phyloP scores from a whole-genome alignment of 371 early-diverging fungal genomes.

The Circinella minor region DNA sequence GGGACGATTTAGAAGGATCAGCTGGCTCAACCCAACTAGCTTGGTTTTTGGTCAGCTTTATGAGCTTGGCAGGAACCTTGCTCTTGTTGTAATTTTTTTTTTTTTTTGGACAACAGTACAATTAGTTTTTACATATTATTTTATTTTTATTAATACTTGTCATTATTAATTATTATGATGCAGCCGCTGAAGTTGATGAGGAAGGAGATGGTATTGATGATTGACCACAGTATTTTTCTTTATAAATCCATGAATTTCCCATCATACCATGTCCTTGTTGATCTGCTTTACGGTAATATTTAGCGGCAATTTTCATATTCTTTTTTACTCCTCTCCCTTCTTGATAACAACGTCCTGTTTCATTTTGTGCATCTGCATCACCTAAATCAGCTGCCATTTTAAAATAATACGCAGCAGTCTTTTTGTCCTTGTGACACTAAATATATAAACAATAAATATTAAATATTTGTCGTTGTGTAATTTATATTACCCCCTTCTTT shows the following conservation, averaged over 20 bases:
- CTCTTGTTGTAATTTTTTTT: not conserved
- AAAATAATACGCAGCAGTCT: constrained; percentile 85
- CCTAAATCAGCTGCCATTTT: constrained; percentile 89
- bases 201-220: not conserved
- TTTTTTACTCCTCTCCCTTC: constrained; percentile 86
- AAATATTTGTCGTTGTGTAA: constrained; percentile 53
- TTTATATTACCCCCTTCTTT: constrained; percentile 83
- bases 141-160: not conserved
- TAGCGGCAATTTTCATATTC: constrained; percentile 80
- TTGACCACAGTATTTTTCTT: constrained; percentile 69
- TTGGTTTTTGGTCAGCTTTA: not conserved
- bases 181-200: not conserved
- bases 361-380: constrained; percentile 90
- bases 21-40: not conserved
- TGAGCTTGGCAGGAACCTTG: not conserved
- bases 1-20: not conserved
- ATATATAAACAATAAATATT: too few relatives aligned
- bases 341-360: constrained; percentile 78
- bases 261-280: constrained; percentile 81
- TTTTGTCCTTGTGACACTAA: constrained; percentile 71
- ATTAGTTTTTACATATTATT: too few relatives aligned
- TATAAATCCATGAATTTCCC: constrained; percentile 95
- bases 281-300: constrained; percentile 86
- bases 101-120: not conserved
- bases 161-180: constrained; percentile 1